Base-by-base conservation (phyloP, 2,329 filamentous ascomycete genomes). In the Neofusicoccum ribis region DNA sequence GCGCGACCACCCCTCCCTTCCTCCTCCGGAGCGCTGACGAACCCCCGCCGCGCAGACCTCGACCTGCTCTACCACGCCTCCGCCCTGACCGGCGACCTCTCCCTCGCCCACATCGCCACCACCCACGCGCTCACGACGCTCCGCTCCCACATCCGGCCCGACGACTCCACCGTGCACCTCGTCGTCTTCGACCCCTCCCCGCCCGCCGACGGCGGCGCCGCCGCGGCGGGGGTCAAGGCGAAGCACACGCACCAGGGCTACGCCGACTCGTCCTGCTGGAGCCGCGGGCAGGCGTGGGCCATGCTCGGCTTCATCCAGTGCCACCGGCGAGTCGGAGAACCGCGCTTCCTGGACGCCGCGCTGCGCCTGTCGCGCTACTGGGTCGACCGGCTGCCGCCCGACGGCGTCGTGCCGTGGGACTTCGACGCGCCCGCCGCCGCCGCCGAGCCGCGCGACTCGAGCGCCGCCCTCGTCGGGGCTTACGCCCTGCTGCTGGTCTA, bases 201-300 rank as follows among this genome's bases (percentile, higher is more conserved):
- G 0, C 69, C 84, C 6, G 54, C 7, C 31, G 27, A 27, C 41
- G 27, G 4, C 6, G 54, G 15, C 31, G 15, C 41, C 41, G 15
- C 23, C 23, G 23, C 23, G 23, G 23, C 23, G 23, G 23, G 23
- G 23, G 23, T 6, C 27, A 83, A 82, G 67, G 74, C 78, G 20
- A 77, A 77, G n/a, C 74, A 82, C 64, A 84, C 82, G 0, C 82
- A 83, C 54, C 82, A 84, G 68, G 82, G 82, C 0, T 78, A 78
- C 69, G 70, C 69, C 1, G 79, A 83, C 60, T 70, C 70, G 1
- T 82, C 79, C 0, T 82, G 77, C 9, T 84, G 82, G 82, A 73
- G 78, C 5, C 76, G 82, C 3, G 82, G 82, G 0, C 82, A 84
- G 64, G 81, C 81, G 0, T 84, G 82, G 82, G 78, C 79, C 0